Evolutionary conservation across 23 red algal species (phyloP), one percentile per base, ranked within the genome.

Genomic region (Cyanidioschyzon merolae): DNA sequence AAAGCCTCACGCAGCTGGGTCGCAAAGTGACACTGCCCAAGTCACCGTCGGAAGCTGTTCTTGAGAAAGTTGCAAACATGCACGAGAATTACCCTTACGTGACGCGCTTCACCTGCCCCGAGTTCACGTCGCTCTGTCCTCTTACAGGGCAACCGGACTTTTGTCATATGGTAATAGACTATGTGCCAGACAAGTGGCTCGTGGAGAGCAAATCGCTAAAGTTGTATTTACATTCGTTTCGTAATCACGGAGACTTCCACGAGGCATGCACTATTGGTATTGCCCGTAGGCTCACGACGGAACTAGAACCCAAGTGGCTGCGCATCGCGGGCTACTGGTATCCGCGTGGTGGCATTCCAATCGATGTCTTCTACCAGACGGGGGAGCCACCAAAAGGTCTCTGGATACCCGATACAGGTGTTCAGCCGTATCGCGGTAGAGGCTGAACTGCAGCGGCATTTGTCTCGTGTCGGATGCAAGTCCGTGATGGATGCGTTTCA

Each of bases 161-260:
- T 77, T 88, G 87, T 16, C 93, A 97, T 45, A 15, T 97, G 30
- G 88, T 97, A 40, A 97, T 97, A 50, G 93, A 97, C 81, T 97
- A 97, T 77, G 79, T 97, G 27, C 93, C 93, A 2, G 21, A 45
- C 3, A 75, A 82, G 50, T 89, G 81, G 93, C 89, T 97, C 29
- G 59, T 97, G 37, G 93, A 97, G 82, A 90, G 86, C 77, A 97
- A 97, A 79, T 82, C 75, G 37, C 88, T 97, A 58, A 97, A 97
- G 77, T 80, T 97, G 31, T 97, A 83, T 59, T 67, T 97, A 68
- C 80, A 84, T 39, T 89, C 84, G 37, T 97, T 89, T 83, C 88
- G 93, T 39, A 97, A 97, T 75, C 93, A 97, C 57, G 86, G 85
- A 39, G 93, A 97, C 77, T 97, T 97, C 68, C 93, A 97, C 59